A percentile compares a stretch with the other conserved stretches of the same genome.
phyloP scores from a whole-genome alignment of 2,329 filamentous ascomycete genomes.

The Magnaporthiopsis rhizophila region DNA sequence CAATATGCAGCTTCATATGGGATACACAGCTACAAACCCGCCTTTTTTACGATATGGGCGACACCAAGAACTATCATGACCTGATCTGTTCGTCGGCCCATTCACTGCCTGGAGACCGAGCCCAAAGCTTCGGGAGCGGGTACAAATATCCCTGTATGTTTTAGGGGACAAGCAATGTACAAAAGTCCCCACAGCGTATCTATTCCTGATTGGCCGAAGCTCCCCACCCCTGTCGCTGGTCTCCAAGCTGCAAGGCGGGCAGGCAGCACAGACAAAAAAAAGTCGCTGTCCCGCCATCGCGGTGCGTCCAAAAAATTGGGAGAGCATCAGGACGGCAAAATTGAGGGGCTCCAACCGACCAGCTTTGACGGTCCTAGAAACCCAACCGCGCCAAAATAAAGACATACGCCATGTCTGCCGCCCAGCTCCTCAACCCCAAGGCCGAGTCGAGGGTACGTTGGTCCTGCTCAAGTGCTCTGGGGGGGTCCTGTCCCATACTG shows the following conservation, averaged over 20 bases:
- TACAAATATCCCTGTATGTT: background rate
- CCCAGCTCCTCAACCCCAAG: slow-evolving; percentile 97
- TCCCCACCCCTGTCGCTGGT: background rate
- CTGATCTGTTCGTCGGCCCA: background rate
- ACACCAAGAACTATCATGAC: background rate
- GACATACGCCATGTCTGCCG: slow-evolving; percentile 69
- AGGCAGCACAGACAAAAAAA: slow-evolving; percentile 14
- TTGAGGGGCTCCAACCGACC: slow-evolving; percentile 1
- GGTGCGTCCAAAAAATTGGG: background rate
- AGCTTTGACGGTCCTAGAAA: background rate
- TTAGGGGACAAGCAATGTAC: background rate
- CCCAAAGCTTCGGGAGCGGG: background rate
- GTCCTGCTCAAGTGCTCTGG: slow-evolving; percentile 2
- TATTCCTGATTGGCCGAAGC: slow-evolving; percentile 8
- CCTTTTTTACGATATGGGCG: background rate
- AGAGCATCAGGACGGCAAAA: slow-evolving; percentile 11
- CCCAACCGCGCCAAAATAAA: slow-evolving; percentile 2
- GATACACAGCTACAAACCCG: background rate
- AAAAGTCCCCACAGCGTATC: background rate
- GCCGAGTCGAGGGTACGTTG: slow-evolving; percentile 84
- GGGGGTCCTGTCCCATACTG: background rate
- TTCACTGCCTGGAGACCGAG: too few species aligned
- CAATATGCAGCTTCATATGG: background rate
- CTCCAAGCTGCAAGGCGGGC: slow-evolving; percentile 12
- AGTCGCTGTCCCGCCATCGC: slow-evolving; percentile 13